Conservation (phyloP, 164 flowering plant species). For the Brasenia schreberi region DNA sequence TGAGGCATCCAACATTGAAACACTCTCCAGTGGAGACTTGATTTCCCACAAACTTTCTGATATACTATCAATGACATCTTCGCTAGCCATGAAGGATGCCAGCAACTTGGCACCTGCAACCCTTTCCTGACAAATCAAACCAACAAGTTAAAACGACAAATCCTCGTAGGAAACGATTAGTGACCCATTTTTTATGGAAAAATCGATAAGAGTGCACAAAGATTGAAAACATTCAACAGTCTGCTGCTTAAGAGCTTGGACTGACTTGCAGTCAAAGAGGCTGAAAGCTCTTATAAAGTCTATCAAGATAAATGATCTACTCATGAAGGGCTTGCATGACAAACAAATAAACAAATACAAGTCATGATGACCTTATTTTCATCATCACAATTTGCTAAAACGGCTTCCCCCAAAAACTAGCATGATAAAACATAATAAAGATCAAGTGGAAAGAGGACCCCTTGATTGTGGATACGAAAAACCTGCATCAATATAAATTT, state of each 20-base stretch:
- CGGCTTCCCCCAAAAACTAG: too few species aligned
- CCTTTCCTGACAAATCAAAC: constrained; percentile 38
- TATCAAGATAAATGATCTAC: not conserved
- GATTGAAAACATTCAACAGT: not conserved
- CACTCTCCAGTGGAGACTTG: constrained; percentile 27
- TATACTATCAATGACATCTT: constrained; percentile 42
- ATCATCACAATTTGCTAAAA: too few species aligned
- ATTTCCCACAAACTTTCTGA: constrained; percentile 53
- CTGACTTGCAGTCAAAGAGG: not conserved
- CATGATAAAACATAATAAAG: too few species aligned
- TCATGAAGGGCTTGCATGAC: too few species aligned
- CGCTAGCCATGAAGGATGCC: constrained; percentile 77
- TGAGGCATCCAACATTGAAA: constrained; percentile 34
- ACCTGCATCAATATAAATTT: too few species aligned
- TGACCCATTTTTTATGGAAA: not conserved
- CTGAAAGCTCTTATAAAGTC: not conserved
- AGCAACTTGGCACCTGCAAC: constrained; percentile 62
- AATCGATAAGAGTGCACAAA: not conserved
- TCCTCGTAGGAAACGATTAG: not conserved
- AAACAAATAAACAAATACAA: too few species aligned
- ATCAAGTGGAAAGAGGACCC: too few species aligned
- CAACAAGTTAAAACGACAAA: too few species aligned
- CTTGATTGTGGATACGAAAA: too few species aligned
- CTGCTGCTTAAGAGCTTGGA: not conserved
- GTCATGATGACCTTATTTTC: too few species aligned